A percentile compares a stretch with the other conserved stretches of the same genome.
These are phyloP conservation scores for Trametes cingulata DNA, from an alignment of 768 basidiomycete genomes.

Conservation along the genomic window DNA sequence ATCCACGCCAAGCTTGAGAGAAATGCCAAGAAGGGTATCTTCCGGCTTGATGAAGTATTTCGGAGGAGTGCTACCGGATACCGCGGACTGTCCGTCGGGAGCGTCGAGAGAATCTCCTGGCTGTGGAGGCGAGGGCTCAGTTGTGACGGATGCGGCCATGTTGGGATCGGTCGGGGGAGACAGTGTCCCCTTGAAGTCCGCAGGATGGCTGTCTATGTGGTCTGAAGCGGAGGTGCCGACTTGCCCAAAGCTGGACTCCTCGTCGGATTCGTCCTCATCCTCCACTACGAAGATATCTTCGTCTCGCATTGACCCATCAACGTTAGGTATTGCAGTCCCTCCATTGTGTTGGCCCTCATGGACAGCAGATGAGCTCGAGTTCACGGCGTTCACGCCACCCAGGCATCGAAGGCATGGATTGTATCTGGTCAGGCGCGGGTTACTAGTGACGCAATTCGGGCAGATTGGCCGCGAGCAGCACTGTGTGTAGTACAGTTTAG, in stretches of 20 bases:
- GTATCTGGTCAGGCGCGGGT: slow-evolving; percentile 66
- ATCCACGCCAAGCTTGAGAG: slow-evolving; percentile 59
- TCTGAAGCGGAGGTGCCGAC: too few relatives aligned
- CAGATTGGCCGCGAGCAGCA: slow-evolving; percentile 75
- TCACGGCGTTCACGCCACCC: slow-evolving; percentile 41
- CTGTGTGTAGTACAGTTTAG: slow-evolving; percentile 48
- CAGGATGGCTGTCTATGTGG: too few relatives aligned
- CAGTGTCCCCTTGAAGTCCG: too few relatives aligned
- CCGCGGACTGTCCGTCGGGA: too few relatives aligned
- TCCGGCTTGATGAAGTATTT: slow-evolving; percentile 55
- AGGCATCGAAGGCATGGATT: slow-evolving; percentile 74
- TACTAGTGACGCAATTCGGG: slow-evolving; percentile 51
- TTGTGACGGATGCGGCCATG: background rate
- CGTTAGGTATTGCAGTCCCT: slow-evolving; percentile 32
- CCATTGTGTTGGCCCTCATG: slow-evolving; percentile 18
- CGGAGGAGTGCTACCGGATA: background rate
- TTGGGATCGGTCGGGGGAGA: background rate
- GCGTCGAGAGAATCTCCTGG: too few relatives aligned
- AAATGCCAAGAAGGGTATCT: slow-evolving; percentile 68
- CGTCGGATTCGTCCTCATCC: slow-evolving; percentile 50
- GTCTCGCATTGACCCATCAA: slow-evolving; percentile 59
- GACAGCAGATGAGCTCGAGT: background rate
- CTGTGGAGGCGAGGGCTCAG: background rate
- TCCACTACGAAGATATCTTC: slow-evolving; percentile 67
- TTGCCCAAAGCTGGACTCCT: background rate